These are phyloP conservation scores for Carex littledalei DNA, from an alignment of 176 grass and related monocot genomes.

Conservation along the genomic window DNA sequence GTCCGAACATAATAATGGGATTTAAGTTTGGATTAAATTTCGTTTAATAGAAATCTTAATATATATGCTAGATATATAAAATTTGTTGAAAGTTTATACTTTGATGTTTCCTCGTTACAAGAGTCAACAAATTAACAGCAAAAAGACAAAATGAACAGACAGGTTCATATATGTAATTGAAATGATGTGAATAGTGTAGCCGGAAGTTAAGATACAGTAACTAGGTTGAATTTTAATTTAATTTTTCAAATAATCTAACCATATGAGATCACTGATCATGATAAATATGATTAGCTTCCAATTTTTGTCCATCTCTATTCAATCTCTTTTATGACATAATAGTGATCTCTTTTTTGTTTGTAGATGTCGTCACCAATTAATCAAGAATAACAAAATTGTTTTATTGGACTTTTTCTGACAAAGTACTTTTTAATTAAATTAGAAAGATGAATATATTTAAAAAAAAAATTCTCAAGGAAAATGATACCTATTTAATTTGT, in stretches of 20 bases:
- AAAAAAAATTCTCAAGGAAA: too few species aligned
- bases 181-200: neutral
- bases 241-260: neutral
- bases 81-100: neutral
- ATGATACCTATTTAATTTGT: too few species aligned
- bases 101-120: neutral
- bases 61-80: neutral
- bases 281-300: neutral
- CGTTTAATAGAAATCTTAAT: neutral
- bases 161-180: neutral
- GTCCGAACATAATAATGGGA: too few species aligned
- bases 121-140: neutral
- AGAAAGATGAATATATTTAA: too few species aligned
- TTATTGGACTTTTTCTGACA: too few species aligned
- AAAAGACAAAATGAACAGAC: neutral
- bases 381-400: too few species aligned
- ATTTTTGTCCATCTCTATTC: neutral
- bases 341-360: neutral
- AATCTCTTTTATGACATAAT: neutral
- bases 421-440: too few species aligned
- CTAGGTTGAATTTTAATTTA: neutral
- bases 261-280: neutral
- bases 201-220: neutral
- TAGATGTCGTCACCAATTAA: neutral
- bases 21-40: neutral